phyloP scores from a whole-genome alignment of 192 early-diverging fungal genomes.

The Rhizoclosmatium sp. region DNA sequence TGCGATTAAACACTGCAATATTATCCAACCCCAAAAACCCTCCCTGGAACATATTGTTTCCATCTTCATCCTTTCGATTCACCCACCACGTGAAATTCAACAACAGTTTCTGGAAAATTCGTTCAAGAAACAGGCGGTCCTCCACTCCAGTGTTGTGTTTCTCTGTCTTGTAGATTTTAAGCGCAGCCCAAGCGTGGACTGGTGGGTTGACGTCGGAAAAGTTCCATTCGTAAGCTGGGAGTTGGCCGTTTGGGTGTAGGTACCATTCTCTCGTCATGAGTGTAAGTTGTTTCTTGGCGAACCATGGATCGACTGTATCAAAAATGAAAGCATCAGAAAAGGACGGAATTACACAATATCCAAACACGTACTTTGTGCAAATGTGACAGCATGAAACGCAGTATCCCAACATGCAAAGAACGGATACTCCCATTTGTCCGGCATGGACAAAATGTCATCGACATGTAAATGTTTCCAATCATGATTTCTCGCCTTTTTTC shows the following conservation, averaged over 20 bases:
- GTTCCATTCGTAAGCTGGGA: conserved; percentile 51
- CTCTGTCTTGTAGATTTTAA: conserved; percentile 41
- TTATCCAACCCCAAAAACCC: conserved; percentile 66
- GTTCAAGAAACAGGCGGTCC: conserved; percentile 43
- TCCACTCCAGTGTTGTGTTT: conserved; percentile 13
- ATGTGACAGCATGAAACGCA: conserved; percentile 43
- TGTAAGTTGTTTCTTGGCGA: conserved; percentile 45
- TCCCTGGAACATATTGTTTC: conserved; percentile 63
- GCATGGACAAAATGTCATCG: conserved; percentile 47
- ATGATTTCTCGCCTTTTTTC: conserved; percentile 38
- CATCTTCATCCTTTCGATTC: conserved; percentile 60
- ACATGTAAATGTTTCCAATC: conserved; percentile 47
- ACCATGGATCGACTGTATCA: conserved; percentile 41
- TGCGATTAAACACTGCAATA: conserved; percentile 64
- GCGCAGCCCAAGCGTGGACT: conserved; percentile 48
- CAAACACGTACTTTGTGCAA: neutral
- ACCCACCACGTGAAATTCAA: conserved; percentile 60
- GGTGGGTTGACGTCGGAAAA: conserved; percentile 42
- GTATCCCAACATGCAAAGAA: conserved; percentile 51
- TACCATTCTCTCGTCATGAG: conserved; percentile 48
- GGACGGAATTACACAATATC: neutral
- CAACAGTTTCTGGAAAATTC: conserved; percentile 48
- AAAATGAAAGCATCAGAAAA: conserved; percentile 1
- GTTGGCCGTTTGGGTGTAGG: conserved; percentile 45
- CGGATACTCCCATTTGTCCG: conserved; percentile 51